phyloP scores from a whole-genome alignment of 139 green algal species.

The Micractinium conductrix region DNA sequence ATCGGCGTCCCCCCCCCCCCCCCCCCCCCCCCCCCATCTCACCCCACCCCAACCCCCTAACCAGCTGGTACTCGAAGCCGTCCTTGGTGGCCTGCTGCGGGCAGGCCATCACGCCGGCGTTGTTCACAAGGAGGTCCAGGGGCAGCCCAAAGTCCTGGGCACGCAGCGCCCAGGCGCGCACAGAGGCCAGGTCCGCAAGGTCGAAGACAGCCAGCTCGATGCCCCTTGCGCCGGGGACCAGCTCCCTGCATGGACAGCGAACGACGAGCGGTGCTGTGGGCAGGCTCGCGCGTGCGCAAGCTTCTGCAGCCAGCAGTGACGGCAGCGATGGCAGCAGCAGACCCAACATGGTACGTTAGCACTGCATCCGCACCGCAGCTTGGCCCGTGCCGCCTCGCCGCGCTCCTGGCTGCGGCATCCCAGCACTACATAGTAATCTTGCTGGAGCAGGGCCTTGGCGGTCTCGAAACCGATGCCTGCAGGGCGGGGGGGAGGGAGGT shows the following conservation, averaged over 20 bases:
- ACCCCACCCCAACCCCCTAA: no score
- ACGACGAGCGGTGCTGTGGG: no score
- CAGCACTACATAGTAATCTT: conserved; percentile 71
- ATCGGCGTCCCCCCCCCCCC: no score
- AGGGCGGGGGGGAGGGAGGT: not conserved
- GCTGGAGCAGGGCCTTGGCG: conserved; percentile 56
- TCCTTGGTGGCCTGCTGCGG: conserved; percentile 73
- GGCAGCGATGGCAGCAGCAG: no score
- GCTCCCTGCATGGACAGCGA: conserved; percentile 35
- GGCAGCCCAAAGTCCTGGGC: conserved; percentile 55
- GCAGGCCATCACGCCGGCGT: conserved; percentile 80
- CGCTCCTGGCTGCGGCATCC: conserved; percentile 65
- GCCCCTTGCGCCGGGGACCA: conserved; percentile 39
- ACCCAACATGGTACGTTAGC: no score
- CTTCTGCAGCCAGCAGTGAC: no score
- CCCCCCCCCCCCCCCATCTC: no score
- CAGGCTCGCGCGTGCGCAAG: no score
- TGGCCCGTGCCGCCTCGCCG: conserved; percentile 46
- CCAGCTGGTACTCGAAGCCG: conserved; percentile 80
- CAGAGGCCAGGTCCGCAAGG: conserved; percentile 64
- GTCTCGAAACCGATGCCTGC: conserved; percentile 80
- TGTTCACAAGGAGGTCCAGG: conserved; percentile 85
- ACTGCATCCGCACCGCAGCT: conserved; percentile 51
- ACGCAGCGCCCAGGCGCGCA: conserved; percentile 56
- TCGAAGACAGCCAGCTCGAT: conserved; percentile 63